phyloP scores from a whole-genome alignment of 2,329 filamentous ascomycete genomes.

The Sporothrix globosa region DNA sequence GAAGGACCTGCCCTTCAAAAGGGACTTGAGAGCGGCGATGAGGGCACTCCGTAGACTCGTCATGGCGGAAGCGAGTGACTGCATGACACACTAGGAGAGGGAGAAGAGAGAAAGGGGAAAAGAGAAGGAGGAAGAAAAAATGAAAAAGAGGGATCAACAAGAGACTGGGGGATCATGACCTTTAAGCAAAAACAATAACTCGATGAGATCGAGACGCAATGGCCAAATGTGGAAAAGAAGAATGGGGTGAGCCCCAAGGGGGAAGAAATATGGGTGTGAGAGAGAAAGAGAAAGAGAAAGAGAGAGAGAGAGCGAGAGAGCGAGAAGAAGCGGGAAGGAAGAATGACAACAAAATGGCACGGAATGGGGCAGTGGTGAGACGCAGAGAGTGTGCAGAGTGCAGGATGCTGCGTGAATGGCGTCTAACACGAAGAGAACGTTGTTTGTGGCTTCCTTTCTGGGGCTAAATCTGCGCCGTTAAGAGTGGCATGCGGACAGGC shows the following conservation, averaged over 20 bases:
- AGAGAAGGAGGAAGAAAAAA: slow-evolving; percentile 14
- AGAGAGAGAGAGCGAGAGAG: not conserved
- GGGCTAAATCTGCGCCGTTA: not conserved
- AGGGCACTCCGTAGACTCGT: slow-evolving; percentile 59
- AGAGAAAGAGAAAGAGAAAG: not conserved
- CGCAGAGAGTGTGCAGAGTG: not conserved
- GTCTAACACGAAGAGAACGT: slow-evolving; percentile 8
- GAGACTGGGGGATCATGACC: slow-evolving; percentile 22
- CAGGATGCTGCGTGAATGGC: not conserved
- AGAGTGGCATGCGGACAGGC: not conserved
- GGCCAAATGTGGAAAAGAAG: not conserved
- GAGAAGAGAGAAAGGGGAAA: slow-evolving; percentile 11
- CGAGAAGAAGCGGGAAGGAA: not conserved
- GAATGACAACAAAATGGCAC: slow-evolving; percentile 6
- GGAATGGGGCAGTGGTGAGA: not conserved
- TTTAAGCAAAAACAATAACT: not conserved
- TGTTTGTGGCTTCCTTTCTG: slow-evolving; percentile 5
- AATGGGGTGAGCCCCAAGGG: not conserved
- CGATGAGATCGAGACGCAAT: slow-evolving; percentile 2
- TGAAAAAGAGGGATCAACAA: not conserved
- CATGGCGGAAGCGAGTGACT: slow-evolving; percentile 61
- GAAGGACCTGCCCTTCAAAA: slow-evolving; percentile 62
- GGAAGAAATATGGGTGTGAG: not conserved
- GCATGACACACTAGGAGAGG: slow-evolving; percentile 46
- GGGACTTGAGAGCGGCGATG: slow-evolving; percentile 59